phyloP scores from a whole-genome alignment of 164 flowering plant species.

The Cinnamomum micranthum region DNA sequence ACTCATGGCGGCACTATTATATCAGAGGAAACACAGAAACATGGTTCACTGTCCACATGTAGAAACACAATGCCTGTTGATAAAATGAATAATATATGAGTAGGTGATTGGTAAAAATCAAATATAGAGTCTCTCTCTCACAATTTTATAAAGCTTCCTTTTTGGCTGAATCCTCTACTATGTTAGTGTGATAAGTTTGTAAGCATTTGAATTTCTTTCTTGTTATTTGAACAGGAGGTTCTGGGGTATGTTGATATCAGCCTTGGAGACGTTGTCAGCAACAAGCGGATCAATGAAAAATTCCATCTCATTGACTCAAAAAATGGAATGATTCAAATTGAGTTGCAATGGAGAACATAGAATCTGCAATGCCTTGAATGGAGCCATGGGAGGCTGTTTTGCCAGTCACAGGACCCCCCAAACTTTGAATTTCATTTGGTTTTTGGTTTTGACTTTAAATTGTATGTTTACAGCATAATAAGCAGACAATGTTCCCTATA shows the following conservation, averaged over 20 bases:
- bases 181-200: no score
- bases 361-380: not conserved
- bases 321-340: constrained; percentile 79
- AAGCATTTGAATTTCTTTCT: no score
- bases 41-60: no score
- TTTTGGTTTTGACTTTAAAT: constrained; percentile 2
- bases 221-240: constrained; percentile 40
- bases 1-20: no score
- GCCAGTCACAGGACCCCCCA: not conserved
- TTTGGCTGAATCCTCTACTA: no score
- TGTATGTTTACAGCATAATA: constrained; percentile 7
- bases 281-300: constrained; percentile 78
- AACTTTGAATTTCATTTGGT: not conserved
- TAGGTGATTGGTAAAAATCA: no score
- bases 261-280: constrained; percentile 72
- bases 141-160: no score
- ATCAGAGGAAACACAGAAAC: no score
- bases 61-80: no score
- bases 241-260: constrained; percentile 74
- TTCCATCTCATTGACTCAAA: constrained; percentile 90
- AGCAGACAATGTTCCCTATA: constrained; percentile 3
- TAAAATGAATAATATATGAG: no score
- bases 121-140: no score
- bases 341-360: constrained; percentile 84
- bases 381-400: not conserved